phyloP scores from a whole-genome alignment of 805 yeast genomes.

The Yueomyces sinensis region DNA sequence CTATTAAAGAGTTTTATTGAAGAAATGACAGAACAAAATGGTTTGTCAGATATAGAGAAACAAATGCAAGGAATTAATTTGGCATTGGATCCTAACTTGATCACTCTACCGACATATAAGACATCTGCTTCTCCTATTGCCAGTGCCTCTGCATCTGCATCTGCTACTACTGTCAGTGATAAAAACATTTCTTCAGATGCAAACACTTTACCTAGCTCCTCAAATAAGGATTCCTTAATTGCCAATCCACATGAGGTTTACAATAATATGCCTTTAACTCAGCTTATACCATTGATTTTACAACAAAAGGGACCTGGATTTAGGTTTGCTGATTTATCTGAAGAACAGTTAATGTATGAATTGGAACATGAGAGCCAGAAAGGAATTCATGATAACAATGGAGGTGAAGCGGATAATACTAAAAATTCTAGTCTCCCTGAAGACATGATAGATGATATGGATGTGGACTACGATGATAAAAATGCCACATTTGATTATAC shows the following conservation, averaged over 20 bases:
- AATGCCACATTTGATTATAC: not conserved
- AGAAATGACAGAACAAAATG: too few species aligned
- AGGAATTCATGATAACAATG: not conserved
- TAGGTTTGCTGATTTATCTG: slow-evolving; percentile 39
- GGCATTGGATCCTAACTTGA: slow-evolving; percentile 24
- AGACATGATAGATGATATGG: slow-evolving; percentile 2
- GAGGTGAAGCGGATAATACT: slow-evolving; percentile 1
- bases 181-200: not conserved
- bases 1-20: too few species aligned
- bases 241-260: slow-evolving; percentile 21
- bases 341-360: slow-evolving; percentile 35
- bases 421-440: too few species aligned
- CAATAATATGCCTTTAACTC: slow-evolving; percentile 32
- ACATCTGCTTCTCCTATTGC: not conserved
- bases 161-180: not conserved
- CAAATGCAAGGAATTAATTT: slow-evolving; percentile 19
- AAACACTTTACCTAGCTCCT: not conserved
- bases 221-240: slow-evolving; percentile 4
- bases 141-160: not conserved
- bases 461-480: slow-evolving; percentile 1
- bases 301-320: slow-evolving; percentile 37
- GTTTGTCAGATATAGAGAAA: too few species aligned
- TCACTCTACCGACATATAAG: slow-evolving; percentile 9
- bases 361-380: slow-evolving; percentile 15
- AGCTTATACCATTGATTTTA: slow-evolving; percentile 46